Evolutionary conservation across 192 early-diverging fungal species (phyloP).

Genomic region (Linnemannia zychae): DNA sequence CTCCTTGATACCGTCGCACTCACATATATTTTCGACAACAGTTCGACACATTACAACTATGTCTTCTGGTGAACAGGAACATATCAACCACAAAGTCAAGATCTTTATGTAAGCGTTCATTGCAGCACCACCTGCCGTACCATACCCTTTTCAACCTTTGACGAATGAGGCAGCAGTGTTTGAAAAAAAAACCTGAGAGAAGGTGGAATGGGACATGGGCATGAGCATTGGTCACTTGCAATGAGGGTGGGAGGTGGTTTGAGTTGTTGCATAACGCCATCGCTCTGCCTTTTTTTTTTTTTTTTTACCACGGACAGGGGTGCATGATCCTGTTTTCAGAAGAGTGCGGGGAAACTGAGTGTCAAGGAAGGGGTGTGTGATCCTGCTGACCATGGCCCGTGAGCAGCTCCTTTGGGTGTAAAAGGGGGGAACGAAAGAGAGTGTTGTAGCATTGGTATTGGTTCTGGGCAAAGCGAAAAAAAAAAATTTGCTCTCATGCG

Average conservation of each 20-base stretch:
- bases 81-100: slow-evolving; percentile 55
- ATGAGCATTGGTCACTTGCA: too few species aligned
- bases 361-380: background rate
- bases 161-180: background rate
- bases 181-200: too few species aligned
- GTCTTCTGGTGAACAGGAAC: background rate
- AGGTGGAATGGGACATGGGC: too few species aligned
- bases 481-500: background rate
- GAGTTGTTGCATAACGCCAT: too few species aligned
- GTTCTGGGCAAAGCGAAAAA: background rate
- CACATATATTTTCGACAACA: too few species aligned
- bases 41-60: background rate
- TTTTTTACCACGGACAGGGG: too few species aligned
- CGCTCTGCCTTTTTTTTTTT: too few species aligned
- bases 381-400: slow-evolving; percentile 15
- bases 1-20: too few species aligned
- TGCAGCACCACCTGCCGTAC: background rate
- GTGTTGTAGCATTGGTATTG: background rate
- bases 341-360: background rate
- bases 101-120: slow-evolving; percentile 53
- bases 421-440: background rate
- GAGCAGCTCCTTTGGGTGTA: background rate
- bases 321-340: too few species aligned
- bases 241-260: too few species aligned
- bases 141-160: background rate